Percentiles rank a stretch among this genome's conserved stretches.
phyloP scores from a whole-genome alignment of 176 grass and related monocot species.

The Canna indica region DNA sequence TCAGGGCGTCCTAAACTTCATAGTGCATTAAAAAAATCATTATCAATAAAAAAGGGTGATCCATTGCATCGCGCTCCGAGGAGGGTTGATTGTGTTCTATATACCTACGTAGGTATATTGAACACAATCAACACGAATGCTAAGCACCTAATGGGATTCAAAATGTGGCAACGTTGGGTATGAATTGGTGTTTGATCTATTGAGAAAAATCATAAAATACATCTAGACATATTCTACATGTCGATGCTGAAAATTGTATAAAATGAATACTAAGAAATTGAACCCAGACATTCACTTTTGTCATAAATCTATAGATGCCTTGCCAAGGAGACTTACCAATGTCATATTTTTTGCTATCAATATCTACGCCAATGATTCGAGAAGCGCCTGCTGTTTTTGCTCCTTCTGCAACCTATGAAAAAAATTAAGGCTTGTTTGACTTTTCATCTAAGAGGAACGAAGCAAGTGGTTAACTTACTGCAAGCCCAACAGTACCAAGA shows the following conservation, averaged over 20 bases:
- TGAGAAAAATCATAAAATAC: background rate
- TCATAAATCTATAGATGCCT: background rate
- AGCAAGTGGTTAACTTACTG: conserved; percentile 45
- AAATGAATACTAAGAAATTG: background rate
- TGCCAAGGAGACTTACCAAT: conserved; percentile 34
- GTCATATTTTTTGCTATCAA: conserved; percentile 91
- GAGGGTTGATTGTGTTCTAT: too few relatives aligned
- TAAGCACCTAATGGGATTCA: background rate
- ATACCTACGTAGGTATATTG: background rate
- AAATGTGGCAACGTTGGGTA: background rate
- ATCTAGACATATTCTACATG: background rate
- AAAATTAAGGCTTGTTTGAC: background rate
- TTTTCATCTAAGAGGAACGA: background rate
- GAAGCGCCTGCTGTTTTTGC: conserved; percentile 84
- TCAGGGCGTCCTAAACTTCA: too few relatives aligned
- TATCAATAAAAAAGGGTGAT: too few relatives aligned
- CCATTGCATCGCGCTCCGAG: too few relatives aligned
- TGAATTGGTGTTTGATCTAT: background rate
- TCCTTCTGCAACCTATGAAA: conserved; percentile 74
- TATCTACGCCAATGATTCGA: conserved; percentile 89
- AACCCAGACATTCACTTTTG: background rate
- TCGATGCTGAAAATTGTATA: background rate
- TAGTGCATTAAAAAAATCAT: too few relatives aligned
- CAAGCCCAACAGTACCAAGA: conserved; percentile 91
- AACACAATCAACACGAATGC: background rate